Evolutionary conservation across 2,329 filamentous ascomycete species (phyloP), one percentile per base, ranked within the genome.

Genomic region (Pseudogymnoascus sp.): DNA sequence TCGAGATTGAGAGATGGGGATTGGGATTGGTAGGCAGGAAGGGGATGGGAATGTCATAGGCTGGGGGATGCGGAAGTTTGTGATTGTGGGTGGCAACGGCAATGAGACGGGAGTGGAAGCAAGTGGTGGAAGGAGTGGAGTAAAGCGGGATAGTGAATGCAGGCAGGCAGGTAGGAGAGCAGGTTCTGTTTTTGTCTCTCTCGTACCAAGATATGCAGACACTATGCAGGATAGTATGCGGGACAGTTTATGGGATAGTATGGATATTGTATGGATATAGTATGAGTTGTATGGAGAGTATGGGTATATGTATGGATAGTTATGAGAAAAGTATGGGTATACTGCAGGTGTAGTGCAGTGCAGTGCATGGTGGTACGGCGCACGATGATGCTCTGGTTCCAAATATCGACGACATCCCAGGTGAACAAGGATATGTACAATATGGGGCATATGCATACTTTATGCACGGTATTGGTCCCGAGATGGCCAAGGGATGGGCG

Each of bases 331-430:
- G n/a, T 50, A 50, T 50, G 44, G 44, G 42, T 47, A 50, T 50
- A 50, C 12, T 50, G 23, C 44, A 28, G 44, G 44, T n/a, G 14
- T 18, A 28, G 14, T 50, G 44, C 44, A n/a, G 23, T 18, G 14
- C 44, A n/a, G 44, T 50, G 23, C 44, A 50, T 28, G 44, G 23
- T 50, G 6, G 14, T 25, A 7, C 12, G 7, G 44, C 44, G 44
- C 44, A 50, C 23, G 23, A 50, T 50, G 44, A 50, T 50, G 44
- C 44, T 50, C 12, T 50, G 14, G 2, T 16, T 50, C 44, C 44
- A 50, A 50, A 50, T 50, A 50, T 50, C 44, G 44, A 50, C 44
- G 21, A 50, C 21, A 50, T 50, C 44, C 44, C 44, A 50, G 44
- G 44, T 50, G 44, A 28, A 10, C 44, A 50, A 50, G 44, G 44